Conservation (phyloP, 768 basidiomycete genomes). For the Clavaria fumosa region DNA sequence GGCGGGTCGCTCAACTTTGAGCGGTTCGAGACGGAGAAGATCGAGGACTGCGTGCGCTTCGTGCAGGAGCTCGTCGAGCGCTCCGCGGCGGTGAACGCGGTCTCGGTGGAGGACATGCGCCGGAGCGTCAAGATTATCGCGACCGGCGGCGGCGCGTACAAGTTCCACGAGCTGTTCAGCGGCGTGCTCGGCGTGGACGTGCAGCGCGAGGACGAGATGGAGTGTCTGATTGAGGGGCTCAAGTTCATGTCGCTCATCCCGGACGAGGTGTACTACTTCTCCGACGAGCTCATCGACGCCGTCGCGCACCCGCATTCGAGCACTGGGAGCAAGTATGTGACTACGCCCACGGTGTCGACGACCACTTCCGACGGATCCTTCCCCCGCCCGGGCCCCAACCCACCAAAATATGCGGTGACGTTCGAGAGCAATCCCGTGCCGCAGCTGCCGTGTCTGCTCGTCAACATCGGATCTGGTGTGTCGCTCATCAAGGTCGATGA, state of each 20-base stretch:
- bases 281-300: constrained; percentile 84
- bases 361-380: constrained; percentile 19
- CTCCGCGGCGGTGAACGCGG: constrained; percentile 74
- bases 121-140: constrained; percentile 92
- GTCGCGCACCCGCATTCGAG: constrained; percentile 22
- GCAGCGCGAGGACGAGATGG: constrained; percentile 93
- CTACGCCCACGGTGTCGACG: constrained; percentile 4
- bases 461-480: constrained; percentile 97
- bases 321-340: constrained; percentile 13
- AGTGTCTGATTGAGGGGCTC: constrained; percentile 90
- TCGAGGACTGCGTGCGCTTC: constrained; percentile 72
- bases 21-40: constrained; percentile 87
- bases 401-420: constrained; percentile 76
- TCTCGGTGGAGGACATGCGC: constrained; percentile 83
- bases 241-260: constrained; percentile 94
- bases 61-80: constrained; percentile 75
- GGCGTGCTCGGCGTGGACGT: constrained; percentile 72
- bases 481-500: constrained; percentile 96
- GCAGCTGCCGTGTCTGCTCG: constrained; percentile 88
- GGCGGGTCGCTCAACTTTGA: constrained; percentile 97
- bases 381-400: constrained; percentile 80
- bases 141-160: constrained; percentile 94
- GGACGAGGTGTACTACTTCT: constrained; percentile 96
- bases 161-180: constrained; percentile 74
- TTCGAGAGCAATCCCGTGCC: constrained; percentile 76